Evolutionary conservation across 805 yeast genomes (phyloP), one percentile per base, ranked within the genome.

Genomic region (Lachancea quebecensis): DNA sequence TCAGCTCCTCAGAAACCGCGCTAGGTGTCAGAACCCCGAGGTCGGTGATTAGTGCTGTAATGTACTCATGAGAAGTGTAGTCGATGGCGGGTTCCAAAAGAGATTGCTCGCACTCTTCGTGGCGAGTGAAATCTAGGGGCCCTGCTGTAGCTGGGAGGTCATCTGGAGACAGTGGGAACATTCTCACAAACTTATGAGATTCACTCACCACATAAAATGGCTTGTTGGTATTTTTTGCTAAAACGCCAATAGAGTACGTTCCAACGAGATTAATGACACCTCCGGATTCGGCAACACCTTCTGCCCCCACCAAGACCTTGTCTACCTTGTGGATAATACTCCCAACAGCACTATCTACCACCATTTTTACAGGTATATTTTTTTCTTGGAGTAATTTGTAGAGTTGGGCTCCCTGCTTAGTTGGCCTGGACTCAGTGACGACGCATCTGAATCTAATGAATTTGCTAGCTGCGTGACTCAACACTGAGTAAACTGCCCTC

Each of bases 271-370:
- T 93, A 54, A 93, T 91, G 39, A 95, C 88, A 30, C 99, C 99
- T 46, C 99, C 99, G 62, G 95, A 84, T 69, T 93, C 99, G 2
- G 96, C 95, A 3, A 93, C 99, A 54, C 99, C 99, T 67, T 93
- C 99, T 1, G 99, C 99, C 45, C 99, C 99, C 53, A 93, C 93
- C 52, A 93, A 77, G 4, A 93, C 85, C 65, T 93, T 91, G 68
- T 91, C 95, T 11, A 90, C 89, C 63, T 85, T 85, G 63, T 88
- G 90, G 48, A 93, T 81, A 33, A 89, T 87, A 54, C 81, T 88
- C 0, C 98, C 98, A 11, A 91, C 97, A 7, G 96, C 95, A 44
- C 88, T 81, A 62, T 93, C 99, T 14, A 87, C 90, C 41, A 93
- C 85, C 42, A 89, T 73, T 42, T 87, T 81, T 10, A 84, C 93